Conservation (phyloP, 352 stramenopile species). For the Thalassiosira ordinaria region DNA sequence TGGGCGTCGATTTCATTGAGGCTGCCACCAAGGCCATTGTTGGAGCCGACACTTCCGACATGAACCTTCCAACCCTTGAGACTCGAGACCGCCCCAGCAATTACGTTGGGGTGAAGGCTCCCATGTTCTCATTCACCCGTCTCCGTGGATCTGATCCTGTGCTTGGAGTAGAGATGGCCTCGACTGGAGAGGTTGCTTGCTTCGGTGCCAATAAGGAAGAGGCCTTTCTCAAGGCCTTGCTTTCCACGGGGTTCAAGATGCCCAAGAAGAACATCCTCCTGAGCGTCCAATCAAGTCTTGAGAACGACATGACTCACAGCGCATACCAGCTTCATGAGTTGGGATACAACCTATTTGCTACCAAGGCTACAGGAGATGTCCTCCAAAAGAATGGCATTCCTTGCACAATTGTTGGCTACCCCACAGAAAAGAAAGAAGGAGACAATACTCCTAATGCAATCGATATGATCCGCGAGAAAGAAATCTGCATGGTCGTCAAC, state of each 20-base stretch:
- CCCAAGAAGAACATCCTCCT: conserved; percentile 96
- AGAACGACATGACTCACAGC: conserved; percentile 94
- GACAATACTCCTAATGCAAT: conserved; percentile 84
- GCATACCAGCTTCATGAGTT: conserved; percentile 95
- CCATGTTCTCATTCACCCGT: conserved; percentile 99
- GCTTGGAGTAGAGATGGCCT: conserved; percentile 97
- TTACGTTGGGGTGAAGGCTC: conserved; percentile 96
- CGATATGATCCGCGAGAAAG: conserved; percentile 92
- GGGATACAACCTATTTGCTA: conserved; percentile 95
- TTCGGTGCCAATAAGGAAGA: conserved; percentile 95
- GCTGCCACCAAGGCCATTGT: conserved; percentile 94
- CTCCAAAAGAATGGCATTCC: conserved; percentile 84
- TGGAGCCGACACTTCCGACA: conserved; percentile 91
- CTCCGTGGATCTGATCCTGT: conserved; percentile 95
- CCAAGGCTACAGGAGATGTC: conserved; percentile 90
- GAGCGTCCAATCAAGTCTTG: conserved; percentile 93
- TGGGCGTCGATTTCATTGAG: conserved; percentile 94
- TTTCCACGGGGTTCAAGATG: conserved; percentile 94
- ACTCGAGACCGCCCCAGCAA: conserved; percentile 89
- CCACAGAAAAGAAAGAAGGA: conserved; percentile 70
- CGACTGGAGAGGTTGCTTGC: conserved; percentile 97
- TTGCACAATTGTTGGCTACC: conserved; percentile 81
- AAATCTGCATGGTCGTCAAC: conserved; percentile 97
- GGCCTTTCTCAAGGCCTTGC: conserved; percentile 93
- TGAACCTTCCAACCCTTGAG: conserved; percentile 97